Evolutionary conservation across 768 basidiomycete genomes (phyloP).

Genomic region (Serendipita sp.): DNA sequence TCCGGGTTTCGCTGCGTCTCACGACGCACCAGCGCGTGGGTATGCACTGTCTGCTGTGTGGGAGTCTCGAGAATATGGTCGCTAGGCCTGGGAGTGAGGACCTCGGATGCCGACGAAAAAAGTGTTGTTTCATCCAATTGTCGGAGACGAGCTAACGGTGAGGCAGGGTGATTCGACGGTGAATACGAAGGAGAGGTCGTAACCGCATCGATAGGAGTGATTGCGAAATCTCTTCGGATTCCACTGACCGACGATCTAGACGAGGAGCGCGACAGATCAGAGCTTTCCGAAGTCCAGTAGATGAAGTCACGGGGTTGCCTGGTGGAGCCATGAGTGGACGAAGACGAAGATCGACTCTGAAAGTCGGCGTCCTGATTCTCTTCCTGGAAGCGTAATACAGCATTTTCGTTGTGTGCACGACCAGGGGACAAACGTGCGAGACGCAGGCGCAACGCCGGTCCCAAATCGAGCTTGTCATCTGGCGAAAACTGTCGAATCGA

Average conservation of each 20-base stretch:
- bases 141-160: background rate
- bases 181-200: background rate
- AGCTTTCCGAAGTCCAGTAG: slow-evolving; percentile 4
- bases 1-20: background rate
- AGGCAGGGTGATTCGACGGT: background rate
- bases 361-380: background rate
- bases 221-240: background rate
- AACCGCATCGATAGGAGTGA: background rate
- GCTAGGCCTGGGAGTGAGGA: background rate
- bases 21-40: background rate
- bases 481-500: slow-evolving; percentile 1
- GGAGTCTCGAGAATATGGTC: background rate
- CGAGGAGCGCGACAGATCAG: slow-evolving; percentile 9
- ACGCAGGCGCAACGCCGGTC: background rate
- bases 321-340: background rate
- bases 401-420: background rate
- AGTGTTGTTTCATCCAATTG: background rate
- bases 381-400: background rate
- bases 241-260: slow-evolving; percentile 8
- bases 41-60: too few species aligned
- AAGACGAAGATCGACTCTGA: background rate
- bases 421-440: slow-evolving; percentile 1
- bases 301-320: slow-evolving; percentile 1
- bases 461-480: slow-evolving; percentile 2
- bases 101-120: background rate